Percentiles rank a stretch among this genome's conserved stretches.
phyloP scores from a whole-genome alignment of 768 basidiomycete genomes.

The Mycena albidolilacea region DNA sequence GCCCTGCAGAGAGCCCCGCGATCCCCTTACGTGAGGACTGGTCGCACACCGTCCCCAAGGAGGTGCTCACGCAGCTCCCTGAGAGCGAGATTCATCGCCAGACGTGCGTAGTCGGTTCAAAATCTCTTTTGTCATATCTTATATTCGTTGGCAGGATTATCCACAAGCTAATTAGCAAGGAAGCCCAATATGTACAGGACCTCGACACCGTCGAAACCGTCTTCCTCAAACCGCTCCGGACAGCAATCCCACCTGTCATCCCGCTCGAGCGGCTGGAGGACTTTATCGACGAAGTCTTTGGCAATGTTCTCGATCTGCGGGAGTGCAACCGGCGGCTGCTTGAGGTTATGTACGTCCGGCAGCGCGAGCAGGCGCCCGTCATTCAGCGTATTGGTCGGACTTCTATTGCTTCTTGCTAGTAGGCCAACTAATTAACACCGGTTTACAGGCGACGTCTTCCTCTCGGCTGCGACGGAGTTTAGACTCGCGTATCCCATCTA shows the following conservation, averaged over 20 bases:
- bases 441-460: slow-evolving; percentile 89
- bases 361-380: slow-evolving; percentile 87
- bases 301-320: slow-evolving; percentile 88
- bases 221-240: slow-evolving; percentile 65
- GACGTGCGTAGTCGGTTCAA: slow-evolving; percentile 56
- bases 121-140: neutral
- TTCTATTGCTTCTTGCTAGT: neutral
- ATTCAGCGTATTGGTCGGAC: slow-evolving; percentile 64
- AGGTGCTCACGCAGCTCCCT: slow-evolving; percentile 65
- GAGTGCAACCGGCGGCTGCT: slow-evolving; percentile 86
- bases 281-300: slow-evolving; percentile 92
- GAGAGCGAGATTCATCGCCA: slow-evolving; percentile 88
- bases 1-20: slow-evolving; percentile 48
- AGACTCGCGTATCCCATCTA: slow-evolving; percentile 89
- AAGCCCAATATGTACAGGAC: slow-evolving; percentile 92
- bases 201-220: slow-evolving; percentile 86
- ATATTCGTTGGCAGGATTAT: slow-evolving; percentile 68
- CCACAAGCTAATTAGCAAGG: slow-evolving; percentile 89
- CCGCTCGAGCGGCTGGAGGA: slow-evolving; percentile 75
- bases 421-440: neutral
- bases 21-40: slow-evolving; percentile 57
- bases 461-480: slow-evolving; percentile 91
- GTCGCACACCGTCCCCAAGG: slow-evolving; percentile 61
- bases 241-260: slow-evolving; percentile 60
- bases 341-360: slow-evolving; percentile 88